These are phyloP conservation scores for Ceratorhiza oryzae-sativae DNA, from an alignment of 1,284 basidiomycete species.

Conservation along the genomic window DNA sequence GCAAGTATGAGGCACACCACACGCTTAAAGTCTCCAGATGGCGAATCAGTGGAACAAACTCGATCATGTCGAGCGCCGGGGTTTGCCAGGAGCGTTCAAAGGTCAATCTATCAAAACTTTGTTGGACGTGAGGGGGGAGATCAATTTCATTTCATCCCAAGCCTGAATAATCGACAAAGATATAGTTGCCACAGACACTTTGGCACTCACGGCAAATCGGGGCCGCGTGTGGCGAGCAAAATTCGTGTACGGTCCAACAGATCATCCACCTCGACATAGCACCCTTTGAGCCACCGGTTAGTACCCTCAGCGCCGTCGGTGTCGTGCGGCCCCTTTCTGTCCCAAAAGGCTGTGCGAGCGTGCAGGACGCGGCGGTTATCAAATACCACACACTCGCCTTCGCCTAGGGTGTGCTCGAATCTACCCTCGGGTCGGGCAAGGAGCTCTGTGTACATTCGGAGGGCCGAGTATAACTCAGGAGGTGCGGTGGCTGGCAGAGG, in stretches of 20 bases:
- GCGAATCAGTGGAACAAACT: not conserved
- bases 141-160: not conserved
- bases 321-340: constrained; percentile 46
- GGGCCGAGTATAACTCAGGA: constrained; percentile 67
- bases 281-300: constrained; percentile 84
- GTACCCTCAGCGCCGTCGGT: constrained; percentile 57
- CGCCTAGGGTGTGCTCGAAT: constrained; percentile 73
- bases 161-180: not conserved
- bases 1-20: no score
- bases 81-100: not conserved
- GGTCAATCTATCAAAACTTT: constrained; percentile 16
- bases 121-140: not conserved
- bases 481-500: constrained; percentile 65
- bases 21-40: not conserved
- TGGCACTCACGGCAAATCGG: not conserved
- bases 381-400: constrained; percentile 90
- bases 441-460: constrained; percentile 67
- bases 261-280: constrained; percentile 83
- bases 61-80: constrained; percentile 8
- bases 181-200: not conserved
- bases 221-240: constrained; percentile 44
- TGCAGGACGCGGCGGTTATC: constrained; percentile 95
- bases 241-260: constrained; percentile 68
- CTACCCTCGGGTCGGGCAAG: constrained; percentile 64
- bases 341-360: constrained; percentile 79